Conservation (phyloP, 1,284 basidiomycete species). For the Mycocalia duriaeana region DNA sequence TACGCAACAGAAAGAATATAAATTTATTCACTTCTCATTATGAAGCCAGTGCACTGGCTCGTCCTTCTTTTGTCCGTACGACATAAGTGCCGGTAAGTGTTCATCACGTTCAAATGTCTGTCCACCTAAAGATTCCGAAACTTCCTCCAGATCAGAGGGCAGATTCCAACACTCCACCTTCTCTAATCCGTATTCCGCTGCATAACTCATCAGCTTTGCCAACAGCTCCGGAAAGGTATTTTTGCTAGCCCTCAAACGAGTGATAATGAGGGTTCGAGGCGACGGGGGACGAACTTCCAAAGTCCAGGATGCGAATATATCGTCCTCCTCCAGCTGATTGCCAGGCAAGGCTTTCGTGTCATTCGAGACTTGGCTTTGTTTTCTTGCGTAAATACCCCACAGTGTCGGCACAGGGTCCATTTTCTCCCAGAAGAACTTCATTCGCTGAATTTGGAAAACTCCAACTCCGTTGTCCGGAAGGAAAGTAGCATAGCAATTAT, state of each 20-base stretch:
- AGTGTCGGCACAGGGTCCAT: constrained; percentile 16
- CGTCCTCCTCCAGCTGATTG: constrained; percentile 4
- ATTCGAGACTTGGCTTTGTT: too few species aligned
- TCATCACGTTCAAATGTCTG: constrained; percentile 35
- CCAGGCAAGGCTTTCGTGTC: constrained; percentile 7
- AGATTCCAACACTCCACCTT: constrained; percentile 57
- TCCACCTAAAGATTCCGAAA: constrained; percentile 33
- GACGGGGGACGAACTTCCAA: constrained; percentile 33
- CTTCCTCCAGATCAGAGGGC: constrained; percentile 26
- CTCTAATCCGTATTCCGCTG: constrained; percentile 33
- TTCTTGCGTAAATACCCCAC: constrained; percentile 39
- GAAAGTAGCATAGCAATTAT: constrained; percentile 34
- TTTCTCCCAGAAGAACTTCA: constrained; percentile 21
- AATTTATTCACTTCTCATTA: too few species aligned
- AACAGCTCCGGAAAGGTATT: constrained; percentile 38
- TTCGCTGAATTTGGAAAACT: constrained; percentile 33
- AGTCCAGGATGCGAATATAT: constrained; percentile 49
- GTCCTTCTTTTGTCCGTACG: too few species aligned
- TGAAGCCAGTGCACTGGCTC: too few species aligned
- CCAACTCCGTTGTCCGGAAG: constrained; percentile 43
- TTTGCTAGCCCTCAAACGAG: constrained; percentile 37
- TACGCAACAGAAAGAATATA: too few species aligned
- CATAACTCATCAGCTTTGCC: constrained; percentile 31
- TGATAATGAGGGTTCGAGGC: constrained; percentile 41
- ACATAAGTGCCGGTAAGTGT: constrained; percentile 51